A percentile compares a stretch with the other conserved stretches of the same genome.
These are phyloP conservation scores for Angomonas ambiguus DNA, from an alignment of 208 protist genomes.

Conservation along the genomic window DNA sequence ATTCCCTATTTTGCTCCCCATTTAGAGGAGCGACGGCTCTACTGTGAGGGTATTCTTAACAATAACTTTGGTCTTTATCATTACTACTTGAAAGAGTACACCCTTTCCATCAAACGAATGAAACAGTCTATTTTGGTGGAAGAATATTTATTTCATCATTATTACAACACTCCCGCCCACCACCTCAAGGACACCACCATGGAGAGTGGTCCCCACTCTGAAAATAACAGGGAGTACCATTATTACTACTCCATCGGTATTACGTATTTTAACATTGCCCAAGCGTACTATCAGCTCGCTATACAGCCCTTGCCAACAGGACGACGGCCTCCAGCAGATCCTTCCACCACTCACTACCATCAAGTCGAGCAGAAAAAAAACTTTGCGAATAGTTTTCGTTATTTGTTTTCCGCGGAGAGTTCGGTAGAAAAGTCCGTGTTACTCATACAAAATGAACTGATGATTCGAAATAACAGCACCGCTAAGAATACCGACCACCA, in stretches of 20 bases:
- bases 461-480: slow-evolving; percentile 2
- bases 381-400: neutral
- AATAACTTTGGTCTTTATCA: slow-evolving; percentile 87
- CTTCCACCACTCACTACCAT: neutral
- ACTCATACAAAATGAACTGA: neutral
- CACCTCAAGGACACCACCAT: neutral
- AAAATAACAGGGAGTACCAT: neutral
- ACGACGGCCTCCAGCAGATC: too few relatives aligned
- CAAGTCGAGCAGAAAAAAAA: neutral
- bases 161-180: slow-evolving; percentile 1
- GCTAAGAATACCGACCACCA: too few relatives aligned
- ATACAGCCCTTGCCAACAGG: neutral
- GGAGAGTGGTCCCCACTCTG: neutral
- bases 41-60: slow-evolving; percentile 35
- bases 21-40: slow-evolving; percentile 34
- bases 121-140: slow-evolving; percentile 44
- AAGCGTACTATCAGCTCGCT: neutral
- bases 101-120: slow-evolving; percentile 44
- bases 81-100: slow-evolving; percentile 72
- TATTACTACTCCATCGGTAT: slow-evolving; percentile 6
- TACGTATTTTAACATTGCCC: slow-evolving; percentile 7
- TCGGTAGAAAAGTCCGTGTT: neutral
- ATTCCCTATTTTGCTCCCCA: slow-evolving; percentile 54
- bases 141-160: slow-evolving; percentile 18
- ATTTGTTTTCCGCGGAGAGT: neutral